Evolutionary conservation across 306 rosid genomes (phyloP).

Genomic region (Malus sieversii): DNA sequence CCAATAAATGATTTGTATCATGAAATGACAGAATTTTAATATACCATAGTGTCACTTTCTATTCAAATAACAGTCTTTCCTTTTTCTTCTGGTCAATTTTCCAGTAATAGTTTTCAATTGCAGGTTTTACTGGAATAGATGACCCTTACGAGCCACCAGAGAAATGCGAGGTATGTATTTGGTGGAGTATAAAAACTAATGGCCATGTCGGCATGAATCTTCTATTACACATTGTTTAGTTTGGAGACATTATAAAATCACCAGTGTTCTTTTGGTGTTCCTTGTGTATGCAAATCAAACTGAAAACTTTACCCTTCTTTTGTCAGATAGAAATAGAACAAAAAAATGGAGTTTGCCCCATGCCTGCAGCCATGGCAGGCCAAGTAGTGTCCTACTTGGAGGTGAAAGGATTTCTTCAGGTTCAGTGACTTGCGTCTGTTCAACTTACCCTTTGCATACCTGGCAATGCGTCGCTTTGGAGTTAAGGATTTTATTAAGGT

Average conservation of each 20-base stretch:
- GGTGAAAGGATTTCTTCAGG: conserved; percentile 57
- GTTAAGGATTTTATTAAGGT: background rate
- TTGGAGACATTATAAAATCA: background rate
- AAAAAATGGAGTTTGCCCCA: conserved; percentile 44
- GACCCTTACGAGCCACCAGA: conserved; percentile 82
- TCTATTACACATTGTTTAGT: background rate
- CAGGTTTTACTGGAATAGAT: conserved; percentile 87
- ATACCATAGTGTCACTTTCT: too few species aligned
- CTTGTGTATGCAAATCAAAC: background rate
- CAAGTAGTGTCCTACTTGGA: conserved; percentile 62
- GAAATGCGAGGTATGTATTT: conserved; percentile 61
- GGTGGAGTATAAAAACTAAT: background rate
- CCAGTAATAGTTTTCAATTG: background rate
- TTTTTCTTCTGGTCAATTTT: background rate
- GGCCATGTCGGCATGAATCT: background rate
- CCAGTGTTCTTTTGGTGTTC: background rate
- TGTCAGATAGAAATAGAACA: conserved; percentile 56
- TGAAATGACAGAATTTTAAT: background rate
- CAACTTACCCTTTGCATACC: background rate
- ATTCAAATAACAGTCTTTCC: too few species aligned
- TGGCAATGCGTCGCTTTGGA: background rate
- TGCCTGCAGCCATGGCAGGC: conserved; percentile 53
- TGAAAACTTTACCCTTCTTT: conserved; percentile 9
- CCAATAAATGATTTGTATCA: background rate
- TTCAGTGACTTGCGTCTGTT: conserved; percentile 10